Evolutionary conservation across 148 eudicot species (phyloP).

Genomic region (Hydrangea macrophylla): DNA sequence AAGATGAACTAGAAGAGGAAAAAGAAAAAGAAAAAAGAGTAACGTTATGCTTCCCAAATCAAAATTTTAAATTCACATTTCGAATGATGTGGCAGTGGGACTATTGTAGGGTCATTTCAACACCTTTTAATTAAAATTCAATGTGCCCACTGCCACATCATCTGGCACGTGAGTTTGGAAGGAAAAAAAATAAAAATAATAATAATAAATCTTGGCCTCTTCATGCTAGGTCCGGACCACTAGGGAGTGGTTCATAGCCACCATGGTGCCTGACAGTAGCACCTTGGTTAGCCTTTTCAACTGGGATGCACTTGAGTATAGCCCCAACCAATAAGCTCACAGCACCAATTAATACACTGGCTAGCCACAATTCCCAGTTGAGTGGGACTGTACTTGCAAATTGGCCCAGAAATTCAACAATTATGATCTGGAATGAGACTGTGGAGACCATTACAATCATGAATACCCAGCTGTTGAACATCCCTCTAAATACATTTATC

Average conservation of each 20-base stretch:
- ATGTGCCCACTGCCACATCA: too few species aligned
- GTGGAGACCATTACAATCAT: slow-evolving; percentile 45
- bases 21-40: too few species aligned
- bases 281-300: slow-evolving; percentile 4
- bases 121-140: too few species aligned
- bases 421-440: slow-evolving; percentile 55
- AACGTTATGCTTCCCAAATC: too few species aligned
- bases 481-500: slow-evolving; percentile 60
- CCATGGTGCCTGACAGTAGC: slow-evolving; percentile 35
- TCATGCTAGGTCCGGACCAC: slow-evolving; percentile 77
- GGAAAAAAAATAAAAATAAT: too few species aligned
- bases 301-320: slow-evolving; percentile 59
- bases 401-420: slow-evolving; percentile 68
- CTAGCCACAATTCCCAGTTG: slow-evolving; percentile 44
- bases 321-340: slow-evolving; percentile 50
- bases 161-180: too few species aligned
- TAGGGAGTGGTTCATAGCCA: slow-evolving; percentile 67
- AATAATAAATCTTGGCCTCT: not conserved
- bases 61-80: too few species aligned
- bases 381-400: slow-evolving; percentile 70
- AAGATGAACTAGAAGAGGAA: too few species aligned
- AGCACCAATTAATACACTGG: slow-evolving; percentile 55
- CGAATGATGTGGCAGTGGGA: too few species aligned
- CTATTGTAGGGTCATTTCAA: too few species aligned
- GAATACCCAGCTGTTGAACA: slow-evolving; percentile 67